phyloP scores from a whole-genome alignment of 2,329 filamentous ascomycete genomes.

The Aspergillus novoparasiticus region DNA sequence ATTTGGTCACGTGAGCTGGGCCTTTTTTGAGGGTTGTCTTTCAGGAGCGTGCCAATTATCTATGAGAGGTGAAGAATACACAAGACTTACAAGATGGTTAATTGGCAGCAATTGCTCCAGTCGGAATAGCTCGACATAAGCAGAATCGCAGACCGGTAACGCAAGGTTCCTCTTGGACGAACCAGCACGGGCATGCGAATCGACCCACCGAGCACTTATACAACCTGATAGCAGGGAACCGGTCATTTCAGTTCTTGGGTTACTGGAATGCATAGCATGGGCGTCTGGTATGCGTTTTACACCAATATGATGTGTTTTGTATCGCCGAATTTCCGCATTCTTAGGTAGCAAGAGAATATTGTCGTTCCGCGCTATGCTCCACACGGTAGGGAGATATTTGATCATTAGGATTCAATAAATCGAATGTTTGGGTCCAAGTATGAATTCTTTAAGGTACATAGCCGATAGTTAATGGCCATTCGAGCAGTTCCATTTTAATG shows the following conservation, averaged over 20 bases:
- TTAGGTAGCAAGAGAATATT: background rate
- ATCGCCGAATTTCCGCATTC: background rate
- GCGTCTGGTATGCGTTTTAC: background rate
- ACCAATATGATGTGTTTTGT: background rate
- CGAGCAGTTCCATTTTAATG: background rate
- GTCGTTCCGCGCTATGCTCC: background rate
- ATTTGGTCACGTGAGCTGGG: too few relatives aligned
- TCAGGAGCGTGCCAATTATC: too few relatives aligned
- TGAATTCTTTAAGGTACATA: background rate
- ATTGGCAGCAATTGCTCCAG: background rate
- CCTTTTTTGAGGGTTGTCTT: too few relatives aligned
- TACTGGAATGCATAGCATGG: background rate
- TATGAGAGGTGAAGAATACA: background rate
- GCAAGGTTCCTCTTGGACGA: background rate
- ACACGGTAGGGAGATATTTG: background rate
- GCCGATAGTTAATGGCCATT: background rate
- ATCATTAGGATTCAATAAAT: background rate
- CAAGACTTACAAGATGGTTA: background rate
- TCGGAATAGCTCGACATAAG: background rate
- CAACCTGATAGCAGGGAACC: background rate
- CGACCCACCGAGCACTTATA: background rate
- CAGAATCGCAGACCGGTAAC: background rate
- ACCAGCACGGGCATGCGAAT: background rate
- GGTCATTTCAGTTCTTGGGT: background rate
- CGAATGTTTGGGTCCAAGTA: too few relatives aligned